Conservation (phyloP, 208 protist genomes). For the Lotmaria passim region DNA sequence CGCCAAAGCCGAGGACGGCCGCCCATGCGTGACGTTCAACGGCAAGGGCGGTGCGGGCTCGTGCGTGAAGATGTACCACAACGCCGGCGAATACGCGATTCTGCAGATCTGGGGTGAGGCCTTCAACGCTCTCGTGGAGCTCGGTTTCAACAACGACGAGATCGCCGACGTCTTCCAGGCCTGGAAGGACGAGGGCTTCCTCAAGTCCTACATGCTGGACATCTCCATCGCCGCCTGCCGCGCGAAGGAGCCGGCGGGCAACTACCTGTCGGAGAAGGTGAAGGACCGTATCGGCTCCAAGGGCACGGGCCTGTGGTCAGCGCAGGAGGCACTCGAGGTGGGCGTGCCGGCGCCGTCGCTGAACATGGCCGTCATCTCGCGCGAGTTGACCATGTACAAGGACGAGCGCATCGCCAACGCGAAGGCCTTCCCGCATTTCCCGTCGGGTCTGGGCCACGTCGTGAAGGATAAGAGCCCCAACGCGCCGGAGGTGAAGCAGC, state of each 20-base stretch:
- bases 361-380: conserved; percentile 93
- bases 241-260: conserved; percentile 88
- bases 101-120: conserved; percentile 98
- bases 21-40: conserved; percentile 95
- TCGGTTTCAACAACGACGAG: conserved; percentile 93
- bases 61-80: conserved; percentile 99
- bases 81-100: conserved; percentile 99
- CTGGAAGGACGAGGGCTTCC: conserved; percentile 95
- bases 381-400: conserved; percentile 94
- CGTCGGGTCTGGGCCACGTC: conserved; percentile 18
- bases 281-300: conserved; percentile 97
- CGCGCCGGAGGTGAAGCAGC: conserved; percentile 63
- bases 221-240: conserved; percentile 96
- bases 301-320: conserved; percentile 97
- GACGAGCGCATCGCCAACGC: conserved; percentile 89
- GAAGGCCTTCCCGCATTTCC: conserved; percentile 40
- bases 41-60: conserved; percentile 97
- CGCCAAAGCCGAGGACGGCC: conserved; percentile 95
- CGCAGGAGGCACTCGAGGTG: conserved; percentile 93
- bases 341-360: conserved; percentile 93
- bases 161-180: conserved; percentile 91
- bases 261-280: conserved; percentile 95
- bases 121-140: conserved; percentile 92
- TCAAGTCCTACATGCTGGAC: conserved; percentile 98
- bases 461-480: conserved; percentile 60